Evolutionary conservation across 345 rosid species (phyloP).

Genomic region (Populus davidiana): DNA sequence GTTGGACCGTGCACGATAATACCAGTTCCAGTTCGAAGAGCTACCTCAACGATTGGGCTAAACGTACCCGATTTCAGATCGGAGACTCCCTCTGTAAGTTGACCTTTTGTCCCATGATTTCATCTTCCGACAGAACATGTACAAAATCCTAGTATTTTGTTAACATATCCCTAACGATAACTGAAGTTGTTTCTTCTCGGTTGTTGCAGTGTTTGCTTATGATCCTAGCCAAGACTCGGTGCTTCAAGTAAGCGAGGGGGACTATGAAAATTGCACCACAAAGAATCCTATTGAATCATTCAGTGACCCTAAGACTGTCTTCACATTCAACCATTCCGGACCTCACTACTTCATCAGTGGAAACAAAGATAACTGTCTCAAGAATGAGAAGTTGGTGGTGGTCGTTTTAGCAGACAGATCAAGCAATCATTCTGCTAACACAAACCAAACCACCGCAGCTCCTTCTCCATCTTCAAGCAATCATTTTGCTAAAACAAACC

Average conservation of each 20-base stretch:
- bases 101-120: background rate
- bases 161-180: background rate
- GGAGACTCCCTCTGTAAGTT: slow-evolving; percentile 77
- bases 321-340: slow-evolving; percentile 55
- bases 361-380: slow-evolving; percentile 58
- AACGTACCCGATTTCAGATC: slow-evolving; percentile 59
- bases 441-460: slow-evolving; percentile 17
- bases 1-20: slow-evolving; percentile 60
- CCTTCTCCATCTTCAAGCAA: no score
- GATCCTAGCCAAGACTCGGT: slow-evolving; percentile 61
- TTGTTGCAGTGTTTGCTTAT: slow-evolving; percentile 59
- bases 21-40: slow-evolving; percentile 18
- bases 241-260: slow-evolving; percentile 52
- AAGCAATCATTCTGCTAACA: slow-evolving; percentile 24
- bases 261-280: slow-evolving; percentile 56
- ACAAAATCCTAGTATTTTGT: no score
- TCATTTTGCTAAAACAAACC: slow-evolving; percentile 25
- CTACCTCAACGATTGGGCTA: slow-evolving; percentile 68
- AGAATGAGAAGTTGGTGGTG: slow-evolving; percentile 56
- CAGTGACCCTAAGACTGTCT: slow-evolving; percentile 53
- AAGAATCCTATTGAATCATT: slow-evolving; percentile 33
- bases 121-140: background rate
- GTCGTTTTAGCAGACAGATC: slow-evolving; percentile 65
- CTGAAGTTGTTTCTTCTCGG: background rate
- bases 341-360: slow-evolving; percentile 77